Percentiles rank a stretch among this genome's conserved stretches.
These are phyloP conservation scores for Melanomma pulvis-pyrius DNA, from an alignment of 495 filamentous ascomycete genomes.

Conservation along the genomic window DNA sequence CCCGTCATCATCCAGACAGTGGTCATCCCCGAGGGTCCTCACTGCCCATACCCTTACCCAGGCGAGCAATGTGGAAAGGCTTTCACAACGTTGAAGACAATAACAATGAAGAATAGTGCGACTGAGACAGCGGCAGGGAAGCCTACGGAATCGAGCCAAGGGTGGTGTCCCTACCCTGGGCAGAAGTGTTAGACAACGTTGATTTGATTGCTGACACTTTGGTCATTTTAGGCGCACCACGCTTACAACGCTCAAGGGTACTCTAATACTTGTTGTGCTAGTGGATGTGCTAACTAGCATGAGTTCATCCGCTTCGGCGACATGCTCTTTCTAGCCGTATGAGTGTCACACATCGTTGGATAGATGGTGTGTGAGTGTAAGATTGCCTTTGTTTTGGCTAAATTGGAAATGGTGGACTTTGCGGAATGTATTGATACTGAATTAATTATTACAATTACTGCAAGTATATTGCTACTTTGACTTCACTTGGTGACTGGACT, in stretches of 20 bases:
- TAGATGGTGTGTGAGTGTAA: neutral
- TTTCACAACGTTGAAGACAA: neutral
- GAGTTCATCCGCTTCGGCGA: neutral
- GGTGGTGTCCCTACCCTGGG: slow-evolving; percentile 19
- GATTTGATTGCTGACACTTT: slow-evolving; percentile 1
- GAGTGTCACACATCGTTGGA: neutral
- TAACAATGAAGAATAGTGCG: neutral
- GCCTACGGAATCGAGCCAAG: neutral
- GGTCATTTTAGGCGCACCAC: neutral
- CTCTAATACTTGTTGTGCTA: neutral
- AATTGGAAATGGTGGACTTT: neutral
- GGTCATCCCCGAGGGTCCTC: slow-evolving; percentile 3
- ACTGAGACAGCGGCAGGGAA: neutral
- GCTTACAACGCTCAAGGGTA: neutral
- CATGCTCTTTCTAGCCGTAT: no score
- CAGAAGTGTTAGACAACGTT: slow-evolving; percentile 9
- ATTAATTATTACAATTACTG: no score
- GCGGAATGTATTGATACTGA: neutral
- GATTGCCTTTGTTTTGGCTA: neutral
- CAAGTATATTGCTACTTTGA: no score
- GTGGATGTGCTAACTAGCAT: neutral
- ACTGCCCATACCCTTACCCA: slow-evolving; percentile 29
- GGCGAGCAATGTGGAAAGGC: slow-evolving; percentile 5
- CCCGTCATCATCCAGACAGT: neutral
- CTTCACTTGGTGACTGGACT: no score